Conservation (phyloP, 768 basidiomycete genomes). For the Russula ochroleuca region DNA sequence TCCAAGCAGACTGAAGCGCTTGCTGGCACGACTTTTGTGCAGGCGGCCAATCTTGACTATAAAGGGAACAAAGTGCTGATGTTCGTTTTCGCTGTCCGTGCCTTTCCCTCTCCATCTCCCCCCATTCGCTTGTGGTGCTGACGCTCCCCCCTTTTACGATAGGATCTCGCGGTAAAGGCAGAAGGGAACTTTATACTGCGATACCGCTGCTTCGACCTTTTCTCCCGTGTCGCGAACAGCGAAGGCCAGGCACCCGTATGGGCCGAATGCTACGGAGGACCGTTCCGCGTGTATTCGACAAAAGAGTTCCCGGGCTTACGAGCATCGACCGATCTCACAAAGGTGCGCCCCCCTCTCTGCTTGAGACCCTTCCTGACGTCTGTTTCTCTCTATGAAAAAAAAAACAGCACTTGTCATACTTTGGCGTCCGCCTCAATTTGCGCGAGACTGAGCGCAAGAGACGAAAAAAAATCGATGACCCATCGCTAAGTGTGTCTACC, state of each 20-base stretch:
- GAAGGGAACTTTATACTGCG: constrained; percentile 64
- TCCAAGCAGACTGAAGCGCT: constrained; percentile 51
- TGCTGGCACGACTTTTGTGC: constrained; percentile 55
- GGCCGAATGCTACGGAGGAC: constrained; percentile 61
- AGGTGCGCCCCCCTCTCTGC: constrained; percentile 38
- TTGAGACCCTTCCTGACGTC: neutral
- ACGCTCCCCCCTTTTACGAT: neutral
- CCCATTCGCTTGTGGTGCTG: neutral
- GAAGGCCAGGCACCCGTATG: constrained; percentile 44
- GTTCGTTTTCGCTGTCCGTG: constrained; percentile 61
- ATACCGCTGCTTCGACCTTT: constrained; percentile 65
- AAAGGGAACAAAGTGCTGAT: constrained; percentile 52
- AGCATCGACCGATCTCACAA: constrained; percentile 63
- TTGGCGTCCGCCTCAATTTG: constrained; percentile 56
- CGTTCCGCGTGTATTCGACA: constrained; percentile 63
- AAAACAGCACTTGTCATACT: constrained; percentile 47
- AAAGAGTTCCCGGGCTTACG: constrained; percentile 68
- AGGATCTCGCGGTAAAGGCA: constrained; percentile 70
- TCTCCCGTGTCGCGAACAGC: constrained; percentile 38
- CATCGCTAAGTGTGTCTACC: constrained; percentile 12
- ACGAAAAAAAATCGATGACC: constrained; percentile 38
- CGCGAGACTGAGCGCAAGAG: constrained; percentile 56
- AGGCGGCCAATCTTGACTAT: constrained; percentile 52
- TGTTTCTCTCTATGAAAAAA: neutral
- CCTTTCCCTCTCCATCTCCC: constrained; percentile 11